phyloP scores from a whole-genome alignment of 345 rosid genomes.

The Camelina hispida region DNA sequence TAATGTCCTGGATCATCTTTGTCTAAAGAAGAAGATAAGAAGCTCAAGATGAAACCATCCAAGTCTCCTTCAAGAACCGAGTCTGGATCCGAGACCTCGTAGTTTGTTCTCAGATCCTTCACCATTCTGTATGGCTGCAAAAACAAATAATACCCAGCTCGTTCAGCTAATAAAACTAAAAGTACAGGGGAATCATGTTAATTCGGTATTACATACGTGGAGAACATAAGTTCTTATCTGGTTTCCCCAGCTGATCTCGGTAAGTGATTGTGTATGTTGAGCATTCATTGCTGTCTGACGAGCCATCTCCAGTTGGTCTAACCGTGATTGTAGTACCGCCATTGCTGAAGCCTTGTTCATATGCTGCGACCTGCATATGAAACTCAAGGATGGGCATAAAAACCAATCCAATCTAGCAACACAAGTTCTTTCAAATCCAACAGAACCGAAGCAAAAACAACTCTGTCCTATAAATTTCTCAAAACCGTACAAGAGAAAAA shows the following conservation, averaged over 20 bases:
- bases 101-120: constrained; percentile 90
- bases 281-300: constrained; percentile 91
- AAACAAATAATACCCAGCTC: constrained; percentile 18
- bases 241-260: constrained; percentile 93
- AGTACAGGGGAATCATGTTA: not conserved
- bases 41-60: constrained; percentile 83
- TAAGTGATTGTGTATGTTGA: constrained; percentile 89
- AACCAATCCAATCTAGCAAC: not conserved
- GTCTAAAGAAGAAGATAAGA: constrained; percentile 74
- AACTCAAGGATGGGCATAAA: not conserved
- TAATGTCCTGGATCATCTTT: constrained; percentile 48
- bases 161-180: not conserved
- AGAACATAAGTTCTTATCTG: constrained; percentile 92
- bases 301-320: constrained; percentile 89
- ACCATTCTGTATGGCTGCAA: constrained; percentile 91
- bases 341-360: constrained; percentile 93
- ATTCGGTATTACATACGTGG: constrained; percentile 60
- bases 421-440: not conserved
- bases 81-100: constrained; percentile 90
- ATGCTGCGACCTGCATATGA: constrained; percentile 70
- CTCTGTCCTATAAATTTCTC: not conserved
- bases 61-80: constrained; percentile 89
- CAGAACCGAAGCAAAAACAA: not conserved
- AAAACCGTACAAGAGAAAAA: not conserved
- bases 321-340: constrained; percentile 91